Evolutionary conservation across 139 green algal species (phyloP).

Genomic region (Chlamydomonas sp.): DNA sequence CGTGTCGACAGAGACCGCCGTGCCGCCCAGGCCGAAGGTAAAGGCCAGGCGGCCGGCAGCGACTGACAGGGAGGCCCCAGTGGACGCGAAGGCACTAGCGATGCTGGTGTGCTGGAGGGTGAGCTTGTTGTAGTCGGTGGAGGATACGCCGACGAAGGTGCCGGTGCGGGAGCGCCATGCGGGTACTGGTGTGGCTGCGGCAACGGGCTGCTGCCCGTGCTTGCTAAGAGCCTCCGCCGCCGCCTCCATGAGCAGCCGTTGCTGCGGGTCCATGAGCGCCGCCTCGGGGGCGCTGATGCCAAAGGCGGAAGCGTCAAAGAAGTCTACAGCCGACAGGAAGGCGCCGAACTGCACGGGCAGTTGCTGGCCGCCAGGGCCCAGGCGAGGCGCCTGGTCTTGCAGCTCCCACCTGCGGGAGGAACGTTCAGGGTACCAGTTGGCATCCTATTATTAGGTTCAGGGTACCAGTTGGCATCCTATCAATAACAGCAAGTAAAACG

Average conservation of each 20-base stretch:
- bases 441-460: too few species aligned
- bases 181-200: background rate
- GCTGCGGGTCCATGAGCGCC: conserved; percentile 85
- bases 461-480: too few species aligned
- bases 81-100: conserved; percentile 51
- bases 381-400: conserved; percentile 22
- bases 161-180: conserved; percentile 5
- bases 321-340: conserved; percentile 61
- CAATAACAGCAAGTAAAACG: too few species aligned
- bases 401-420: conserved; percentile 52
- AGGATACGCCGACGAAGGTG: conserved; percentile 67
- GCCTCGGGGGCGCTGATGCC: conserved; percentile 66
- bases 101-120: conserved; percentile 11
- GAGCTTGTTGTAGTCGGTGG: conserved; percentile 75
- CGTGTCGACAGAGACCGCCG: conserved; percentile 80
- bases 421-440: too few species aligned
- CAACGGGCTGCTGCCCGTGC: background rate
- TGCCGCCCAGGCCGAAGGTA: conserved; percentile 75
- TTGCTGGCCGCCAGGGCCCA: background rate
- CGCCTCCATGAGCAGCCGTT: conserved; percentile 83
- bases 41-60: conserved; percentile 80
- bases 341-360: conserved; percentile 53
- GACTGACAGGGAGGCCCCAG: conserved; percentile 73
- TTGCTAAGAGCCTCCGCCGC: conserved; percentile 40
- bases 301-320: conserved; percentile 84